Conservation (phyloP, 371 early-diverging fungal genomes). For the Mortierella sp. region DNA sequence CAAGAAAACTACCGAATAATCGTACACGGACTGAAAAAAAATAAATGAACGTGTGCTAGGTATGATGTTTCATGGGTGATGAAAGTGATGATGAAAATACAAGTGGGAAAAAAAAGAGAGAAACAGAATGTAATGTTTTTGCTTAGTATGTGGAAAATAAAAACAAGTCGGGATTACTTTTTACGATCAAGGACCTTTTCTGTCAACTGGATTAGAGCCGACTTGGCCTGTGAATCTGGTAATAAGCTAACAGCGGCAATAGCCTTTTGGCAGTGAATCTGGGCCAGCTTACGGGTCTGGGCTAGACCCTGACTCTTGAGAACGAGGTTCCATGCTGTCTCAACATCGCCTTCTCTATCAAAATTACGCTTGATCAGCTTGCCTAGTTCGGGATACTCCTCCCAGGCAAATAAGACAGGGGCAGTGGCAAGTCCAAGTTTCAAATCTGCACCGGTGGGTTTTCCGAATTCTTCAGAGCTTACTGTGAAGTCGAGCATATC, state of each 20-base stretch:
- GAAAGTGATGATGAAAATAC: not conserved
- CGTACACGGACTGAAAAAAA: not conserved
- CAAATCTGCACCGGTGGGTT: conserved; percentile 91
- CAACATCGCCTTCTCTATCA: conserved; percentile 71
- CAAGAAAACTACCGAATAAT: not conserved
- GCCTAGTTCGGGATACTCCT: conserved; percentile 87
- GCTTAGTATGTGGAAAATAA: not conserved
- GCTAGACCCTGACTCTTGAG: conserved; percentile 78
- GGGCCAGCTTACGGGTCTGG: conserved; percentile 71
- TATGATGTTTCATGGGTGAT: not conserved
- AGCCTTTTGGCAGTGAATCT: conserved; percentile 70
- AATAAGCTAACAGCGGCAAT: conserved; percentile 68
- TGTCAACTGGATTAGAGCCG: conserved; percentile 75
- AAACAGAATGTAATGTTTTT: not conserved
- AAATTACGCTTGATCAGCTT: conserved; percentile 91
- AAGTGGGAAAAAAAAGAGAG: not conserved
- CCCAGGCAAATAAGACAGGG: conserved; percentile 93
- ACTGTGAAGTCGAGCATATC: conserved; percentile 94
- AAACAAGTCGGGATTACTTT: conserved; percentile 28
- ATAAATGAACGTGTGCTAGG: not conserved
- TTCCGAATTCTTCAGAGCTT: conserved; percentile 85
- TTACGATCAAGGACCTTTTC: conserved; percentile 64
- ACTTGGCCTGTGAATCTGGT: conserved; percentile 76
- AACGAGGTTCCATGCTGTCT: conserved; percentile 75
- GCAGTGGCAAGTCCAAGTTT: conserved; percentile 92